phyloP scores from a whole-genome alignment of 148 eudicot species.

The Amaranthus cruentus region DNA sequence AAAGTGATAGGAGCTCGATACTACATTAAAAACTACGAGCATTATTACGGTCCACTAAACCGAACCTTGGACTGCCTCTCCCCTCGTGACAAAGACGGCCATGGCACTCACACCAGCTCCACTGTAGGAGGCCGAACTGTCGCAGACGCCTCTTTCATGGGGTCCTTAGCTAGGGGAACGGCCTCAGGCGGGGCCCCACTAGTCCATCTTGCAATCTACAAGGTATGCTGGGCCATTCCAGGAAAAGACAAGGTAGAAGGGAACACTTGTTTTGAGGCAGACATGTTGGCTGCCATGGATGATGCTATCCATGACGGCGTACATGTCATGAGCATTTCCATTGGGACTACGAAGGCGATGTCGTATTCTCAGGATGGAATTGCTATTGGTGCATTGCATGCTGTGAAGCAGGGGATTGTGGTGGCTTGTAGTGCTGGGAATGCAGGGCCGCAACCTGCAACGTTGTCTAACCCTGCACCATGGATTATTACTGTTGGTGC shows the following conservation, averaged over 20 bases:
- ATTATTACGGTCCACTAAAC: constrained; percentile 54
- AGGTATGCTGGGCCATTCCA: constrained; percentile 74
- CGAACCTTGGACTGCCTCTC: constrained; percentile 51
- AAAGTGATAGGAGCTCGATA: constrained; percentile 86
- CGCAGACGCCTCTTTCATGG: constrained; percentile 44
- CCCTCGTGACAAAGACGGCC: constrained; percentile 83
- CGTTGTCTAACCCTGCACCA: constrained; percentile 62
- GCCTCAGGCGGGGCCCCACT: constrained; percentile 94
- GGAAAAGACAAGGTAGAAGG: constrained; percentile 46
- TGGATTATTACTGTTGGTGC: constrained; percentile 92
- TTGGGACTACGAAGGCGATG: constrained; percentile 34
- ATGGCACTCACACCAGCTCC: constrained; percentile 91
- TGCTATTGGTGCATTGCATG: constrained; percentile 78
- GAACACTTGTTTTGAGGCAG: constrained; percentile 61
- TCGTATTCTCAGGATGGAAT: constrained; percentile 42
- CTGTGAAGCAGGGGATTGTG: constrained; percentile 49
- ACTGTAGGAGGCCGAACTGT: constrained; percentile 68
- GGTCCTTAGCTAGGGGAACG: constrained; percentile 58
- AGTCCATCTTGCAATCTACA: constrained; percentile 76
- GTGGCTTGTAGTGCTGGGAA: constrained; percentile 81
- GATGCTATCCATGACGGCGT: constrained; percentile 86
- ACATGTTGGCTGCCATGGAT: constrained; percentile 84
- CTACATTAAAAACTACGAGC: constrained; percentile 72
- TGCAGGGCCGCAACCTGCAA: constrained; percentile 43
- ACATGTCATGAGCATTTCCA: constrained; percentile 62